Base-by-base conservation (phyloP, 108 stramenopile species). In the Parietichytrium sp. region DNA sequence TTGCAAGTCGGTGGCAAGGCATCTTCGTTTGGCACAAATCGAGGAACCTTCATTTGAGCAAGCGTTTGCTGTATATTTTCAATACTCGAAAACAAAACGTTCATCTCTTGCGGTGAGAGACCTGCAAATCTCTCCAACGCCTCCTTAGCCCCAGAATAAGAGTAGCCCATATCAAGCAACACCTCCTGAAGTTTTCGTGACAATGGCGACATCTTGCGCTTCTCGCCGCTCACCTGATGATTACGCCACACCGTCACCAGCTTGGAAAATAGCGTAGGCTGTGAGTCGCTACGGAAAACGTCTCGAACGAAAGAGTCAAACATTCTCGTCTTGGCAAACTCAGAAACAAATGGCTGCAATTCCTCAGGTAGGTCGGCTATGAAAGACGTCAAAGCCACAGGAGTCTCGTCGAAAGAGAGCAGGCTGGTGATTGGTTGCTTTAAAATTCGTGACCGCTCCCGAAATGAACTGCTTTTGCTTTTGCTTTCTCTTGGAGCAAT, bases 21-120 rank as follows among this genome's bases (percentile, higher is more conserved):
- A 25, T 72, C 61, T 72, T 72, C 61, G 10, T 72, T 42, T 10
- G 45, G 20, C 23, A 72, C 45, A 20, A 72, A 72, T 6, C 61
- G 61, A 47, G 61, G 61, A 72, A 72, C 45, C 2, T 42, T 42
- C 15, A 72, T 7, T 33, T 72, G 61, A 27, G 13, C 61, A 23
- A 72, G 61, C 0, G 61, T 42, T 42, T 72, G 38, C 10, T 2
- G 29, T n/a, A 72, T 42, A n/a, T 72, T 72, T 33, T 33, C n/a
- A 16, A 72, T 20, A n/a, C 38, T 45, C 1, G 61, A 45, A 25
- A 72, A 72, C 1, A 72, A 25, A 23, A 45, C 25, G 61, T 72
- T 72, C 61, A 72, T 72, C 20, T 72, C 61, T 27, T 72, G 38
- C n/a, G 61, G 61, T n/a, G 38, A 45, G 61, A 72, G 42, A 15